Base-by-base conservation (phyloP, 2,329 filamentous ascomycete species). In the Venturia effusa region DNA sequence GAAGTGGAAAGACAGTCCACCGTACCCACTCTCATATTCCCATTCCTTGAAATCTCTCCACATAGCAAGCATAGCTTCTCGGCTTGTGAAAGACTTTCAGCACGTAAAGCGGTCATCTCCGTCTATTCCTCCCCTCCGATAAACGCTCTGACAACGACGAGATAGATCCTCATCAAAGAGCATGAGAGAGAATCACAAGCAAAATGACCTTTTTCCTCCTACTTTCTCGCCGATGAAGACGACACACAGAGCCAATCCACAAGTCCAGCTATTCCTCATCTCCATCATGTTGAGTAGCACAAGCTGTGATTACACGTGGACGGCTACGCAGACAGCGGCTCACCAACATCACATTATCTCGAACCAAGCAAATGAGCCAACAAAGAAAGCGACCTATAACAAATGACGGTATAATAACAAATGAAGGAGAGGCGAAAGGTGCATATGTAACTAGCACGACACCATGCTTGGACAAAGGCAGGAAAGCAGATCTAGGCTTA, bases 381-480 rank as follows among this genome's bases (percentile, higher is more conserved):
- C 30, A 57, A 57, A 17, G 30, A 34, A 57, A 57, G 19, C 19
- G 27, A 34, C 30, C 34, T 34, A 37, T 57, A 30, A 57, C 51
- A 57, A 57, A 27, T 2, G 22, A 30, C 45, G 22, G 19, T 32
- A 8, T 30, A 34, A 57, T 6, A 57, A 34, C 6, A 13, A 57
- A 57, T n/a, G n/a, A n/a, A 13, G 51, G 51, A 57, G n/a, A 17
- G 51, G 51, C 51, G n/a, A 19, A 57, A 11, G 51, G 51, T 57
- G 27, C 27, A 57, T 34, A 34, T 57, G 51, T 57, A 57, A 57
- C 34, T 57, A 57, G 51, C 51, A 57, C 51, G 30, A 57, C 51
- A 19, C 51, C 51, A 57, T 34, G 51, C 51, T 51, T 15, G 15
- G 17, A 34, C 24, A 32, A 57, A 17, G 51, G 27, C 51, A 34